Base-by-base conservation (phyloP, 1,284 basidiomycete genomes). In the Erythrobasidium hasegawianum region DNA sequence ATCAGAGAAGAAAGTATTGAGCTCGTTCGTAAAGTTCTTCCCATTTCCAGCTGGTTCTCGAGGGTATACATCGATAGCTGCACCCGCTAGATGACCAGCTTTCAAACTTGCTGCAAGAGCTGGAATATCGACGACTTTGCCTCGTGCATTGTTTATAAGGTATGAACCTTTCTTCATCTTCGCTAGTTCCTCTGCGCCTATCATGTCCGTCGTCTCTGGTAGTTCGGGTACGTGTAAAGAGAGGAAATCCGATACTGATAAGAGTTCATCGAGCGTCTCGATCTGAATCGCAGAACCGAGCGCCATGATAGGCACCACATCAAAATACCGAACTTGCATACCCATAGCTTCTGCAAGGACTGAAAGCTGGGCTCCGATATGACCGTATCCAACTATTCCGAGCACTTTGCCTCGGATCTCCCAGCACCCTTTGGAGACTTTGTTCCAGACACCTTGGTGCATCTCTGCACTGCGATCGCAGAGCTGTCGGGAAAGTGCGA, bases 351-450 rank as follows among this genome's bases (percentile, higher is more conserved):
- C 96, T 57, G 95, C 89, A 39, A 99, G 87, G 38, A 99, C 96
- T 27, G 92, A 96, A 67, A 99, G 85, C 79, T 99, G 96, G 47
- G 93, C 85, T 69, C 96, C 96, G 73, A 99, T 99, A 81, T 99
- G 96, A 50, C 96, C 96, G 79, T 97, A 99, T 49, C 96, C 96
- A 40, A 99, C 86, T 73, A 99, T 98, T 68, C 96, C 96, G 54
- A 99, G 84, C 0, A 92, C 95, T 83, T 98, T 98, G 73, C 95
- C 95, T 62, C 96, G 87, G 70, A 98, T 81, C 79, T 99, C 96
- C 90, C 91, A 98, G 81, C 96, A 99, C 70, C 87, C 87, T 78
- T 96, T 97, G 73, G 92, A 96, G 74, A 97, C 88, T 81, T 99
- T 99, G 84, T 99, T 98, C 96, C 96, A 99, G 72, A 88, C 81